Conservation (phyloP, 345 rosid species). For the Noccaea caerulescens region DNA sequence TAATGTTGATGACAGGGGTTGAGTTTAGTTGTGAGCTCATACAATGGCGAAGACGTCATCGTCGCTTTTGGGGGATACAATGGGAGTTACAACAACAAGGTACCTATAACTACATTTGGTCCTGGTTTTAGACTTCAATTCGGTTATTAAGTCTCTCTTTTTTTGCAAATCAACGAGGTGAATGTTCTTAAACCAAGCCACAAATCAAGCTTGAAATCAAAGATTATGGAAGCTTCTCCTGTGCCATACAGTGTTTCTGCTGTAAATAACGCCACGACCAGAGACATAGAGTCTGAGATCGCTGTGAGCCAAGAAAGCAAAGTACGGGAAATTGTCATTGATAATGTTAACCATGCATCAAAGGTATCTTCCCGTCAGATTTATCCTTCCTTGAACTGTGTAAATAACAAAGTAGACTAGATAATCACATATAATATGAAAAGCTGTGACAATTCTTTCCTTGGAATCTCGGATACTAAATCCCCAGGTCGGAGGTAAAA, state of each 20-base stretch:
- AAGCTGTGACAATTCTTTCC: background rate
- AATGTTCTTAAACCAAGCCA: constrained; percentile 89
- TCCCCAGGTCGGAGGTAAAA: constrained; percentile 53
- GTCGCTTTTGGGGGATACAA: constrained; percentile 94
- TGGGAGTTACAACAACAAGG: constrained; percentile 88
- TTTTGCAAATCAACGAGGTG: constrained; percentile 51
- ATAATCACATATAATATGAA: constrained; percentile 6
- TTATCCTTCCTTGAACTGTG: background rate
- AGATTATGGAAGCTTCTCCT: constrained; percentile 55
- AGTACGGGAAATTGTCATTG: constrained; percentile 78
- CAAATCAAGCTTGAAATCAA: constrained; percentile 75
- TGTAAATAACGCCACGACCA: constrained; percentile 61
- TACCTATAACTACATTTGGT: constrained; percentile 25
- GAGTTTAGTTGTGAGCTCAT: constrained; percentile 82
- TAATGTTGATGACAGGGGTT: constrained; percentile 62
- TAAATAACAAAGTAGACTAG: background rate
- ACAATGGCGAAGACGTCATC: constrained; percentile 72
- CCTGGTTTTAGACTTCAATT: constrained; percentile 2
- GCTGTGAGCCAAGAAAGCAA: constrained; percentile 70
- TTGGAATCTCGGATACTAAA: constrained; percentile 44
- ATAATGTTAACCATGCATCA: constrained; percentile 54
- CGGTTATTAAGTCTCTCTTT: constrained; percentile 27
- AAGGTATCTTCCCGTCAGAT: constrained; percentile 45
- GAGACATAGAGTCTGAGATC: constrained; percentile 75
- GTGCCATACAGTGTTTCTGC: constrained; percentile 75